A percentile compares a stretch with the other conserved stretches of the same genome.
These are phyloP conservation scores for Staphylotrichum longicolle DNA, from an alignment of 495 filamentous ascomycete genomes.

Conservation along the genomic window DNA sequence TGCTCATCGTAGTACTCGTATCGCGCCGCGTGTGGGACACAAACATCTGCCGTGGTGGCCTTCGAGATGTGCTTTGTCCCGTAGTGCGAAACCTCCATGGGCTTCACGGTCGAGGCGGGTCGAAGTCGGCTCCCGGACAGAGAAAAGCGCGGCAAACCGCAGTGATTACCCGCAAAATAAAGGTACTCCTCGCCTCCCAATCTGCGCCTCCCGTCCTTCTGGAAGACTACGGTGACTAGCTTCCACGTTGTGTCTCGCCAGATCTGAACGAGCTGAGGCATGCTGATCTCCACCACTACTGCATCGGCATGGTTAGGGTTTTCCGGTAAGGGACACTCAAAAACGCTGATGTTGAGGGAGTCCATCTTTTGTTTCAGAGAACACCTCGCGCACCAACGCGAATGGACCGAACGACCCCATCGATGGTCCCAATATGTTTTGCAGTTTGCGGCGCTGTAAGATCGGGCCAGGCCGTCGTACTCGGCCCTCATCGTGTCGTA, in stretches of 20 bases:
- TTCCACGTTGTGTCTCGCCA: conserved; percentile 56
- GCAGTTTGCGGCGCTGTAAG: not conserved
- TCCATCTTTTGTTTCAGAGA: conserved; percentile 23
- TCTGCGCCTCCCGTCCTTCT: not conserved
- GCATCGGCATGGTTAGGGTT: conserved; percentile 39
- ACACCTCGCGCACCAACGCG: conserved; percentile 39
- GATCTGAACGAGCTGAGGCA: conserved; percentile 42
- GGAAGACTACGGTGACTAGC: conserved; percentile 44
- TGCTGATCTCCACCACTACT: conserved; percentile 56
- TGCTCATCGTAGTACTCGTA: conserved; percentile 37
- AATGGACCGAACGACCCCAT: conserved; percentile 12
- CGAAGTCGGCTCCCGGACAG: not conserved
- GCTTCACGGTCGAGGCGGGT: conserved; percentile 3
- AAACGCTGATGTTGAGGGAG: conserved; percentile 48
- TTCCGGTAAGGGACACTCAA: conserved; percentile 62
- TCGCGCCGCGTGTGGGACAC: conserved; percentile 1
- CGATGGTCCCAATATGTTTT: not conserved
- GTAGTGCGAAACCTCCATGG: conserved; percentile 2
- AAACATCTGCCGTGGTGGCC: not conserved
- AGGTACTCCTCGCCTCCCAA: not conserved
- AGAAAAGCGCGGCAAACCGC: not conserved
- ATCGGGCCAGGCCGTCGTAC: conserved; percentile 7
- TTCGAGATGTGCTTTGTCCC: conserved; percentile 15
- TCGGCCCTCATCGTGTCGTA: conserved; percentile 26
- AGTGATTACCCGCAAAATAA: not conserved